Evolutionary conservation across 441 rosid species (phyloP), one percentile per base, ranked within the genome.

Genomic region (Mallotus repandus): DNA sequence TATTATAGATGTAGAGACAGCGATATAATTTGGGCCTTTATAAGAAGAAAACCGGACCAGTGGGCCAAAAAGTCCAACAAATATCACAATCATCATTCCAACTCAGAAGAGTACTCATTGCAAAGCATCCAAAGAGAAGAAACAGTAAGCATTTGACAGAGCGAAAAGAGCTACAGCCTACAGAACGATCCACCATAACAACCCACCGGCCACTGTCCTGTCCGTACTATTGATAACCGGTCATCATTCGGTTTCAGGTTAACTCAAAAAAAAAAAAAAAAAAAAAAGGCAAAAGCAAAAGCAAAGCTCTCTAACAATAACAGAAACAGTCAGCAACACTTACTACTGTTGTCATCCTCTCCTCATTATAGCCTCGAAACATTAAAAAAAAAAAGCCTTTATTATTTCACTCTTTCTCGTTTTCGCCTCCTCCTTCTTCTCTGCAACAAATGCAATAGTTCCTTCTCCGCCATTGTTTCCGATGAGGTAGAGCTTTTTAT

Each of bases 351-450:
- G 2, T 46, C 57, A 10, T 55, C 21, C 29, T 56, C 19, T 15
- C 67, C 63, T 38, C 69, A 74, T 77, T 76, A 70, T 77, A 25
- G 46, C 54, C 38, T 32, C n/a, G 25, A 38, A 19, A 13, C 38
- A 43, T 7, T 32, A 71, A 32, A 25, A 66, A 53, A 15, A 0
- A 14, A 43, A 62, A 45, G 11, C 49, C 49, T 38, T 48, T 48
- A 4, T 15, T 63, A 43, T 67, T 52, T 52, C 57, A 68, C 53
- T 9, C 68, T 62, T 21, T 52, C 48, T 22, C 41, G 8, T 64
- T 60, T 73, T 45, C 2, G 13, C 18, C 55, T 61, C 18, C 46
- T 25, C 19, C n/a, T 43, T 61, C 50, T 9, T 52, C 52, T 9
- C 19, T 49, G 21, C 15, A 56, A 10, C 13, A 58, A 38, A 50